Percentiles rank a stretch among this genome's conserved stretches.
phyloP scores from a whole-genome alignment of 2,329 filamentous ascomycete genomes.

The Harringtonia lauricola region DNA sequence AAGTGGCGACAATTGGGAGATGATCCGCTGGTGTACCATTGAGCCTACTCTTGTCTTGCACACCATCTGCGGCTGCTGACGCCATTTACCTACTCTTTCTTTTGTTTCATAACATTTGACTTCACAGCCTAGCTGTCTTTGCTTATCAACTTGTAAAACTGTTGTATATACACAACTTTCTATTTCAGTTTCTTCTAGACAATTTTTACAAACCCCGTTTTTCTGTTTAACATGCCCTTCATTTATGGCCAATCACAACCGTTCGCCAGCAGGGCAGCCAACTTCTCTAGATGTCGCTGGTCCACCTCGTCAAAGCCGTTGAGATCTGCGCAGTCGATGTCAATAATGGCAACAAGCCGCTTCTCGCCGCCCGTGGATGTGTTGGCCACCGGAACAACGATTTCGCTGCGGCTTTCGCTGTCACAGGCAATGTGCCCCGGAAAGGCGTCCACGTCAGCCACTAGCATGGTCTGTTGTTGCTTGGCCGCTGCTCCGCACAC shows the following conservation, averaged over 20 bases:
- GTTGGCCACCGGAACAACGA: constrained; percentile 53
- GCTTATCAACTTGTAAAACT: not conserved
- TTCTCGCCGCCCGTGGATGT: not conserved
- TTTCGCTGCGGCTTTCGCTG: constrained; percentile 63
- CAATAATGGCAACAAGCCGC: constrained; percentile 52
- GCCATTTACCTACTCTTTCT: not conserved
- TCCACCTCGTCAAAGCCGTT: constrained; percentile 62
- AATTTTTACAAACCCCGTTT: too few species aligned
- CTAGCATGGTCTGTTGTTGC: constrained; percentile 50
- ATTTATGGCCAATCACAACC: constrained; percentile 53
- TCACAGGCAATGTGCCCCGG: constrained; percentile 79
- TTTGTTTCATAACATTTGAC: too few species aligned
- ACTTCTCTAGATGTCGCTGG: constrained; percentile 49
- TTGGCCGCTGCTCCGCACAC: constrained; percentile 65
- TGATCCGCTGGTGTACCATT: too few species aligned
- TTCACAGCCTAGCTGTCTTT: too few species aligned
- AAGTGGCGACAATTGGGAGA: constrained; percentile 1
- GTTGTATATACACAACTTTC: too few species aligned
- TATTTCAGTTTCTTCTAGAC: too few species aligned
- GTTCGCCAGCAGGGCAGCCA: constrained; percentile 47
- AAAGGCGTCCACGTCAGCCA: constrained; percentile 61
- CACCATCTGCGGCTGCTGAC: too few species aligned
- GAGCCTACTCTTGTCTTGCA: too few species aligned
- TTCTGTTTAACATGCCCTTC: too few species aligned
- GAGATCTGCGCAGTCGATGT: constrained; percentile 61